These are phyloP conservation scores for Backusella circina DNA, from an alignment of 192 early-diverging fungal species.

Conservation along the genomic window DNA sequence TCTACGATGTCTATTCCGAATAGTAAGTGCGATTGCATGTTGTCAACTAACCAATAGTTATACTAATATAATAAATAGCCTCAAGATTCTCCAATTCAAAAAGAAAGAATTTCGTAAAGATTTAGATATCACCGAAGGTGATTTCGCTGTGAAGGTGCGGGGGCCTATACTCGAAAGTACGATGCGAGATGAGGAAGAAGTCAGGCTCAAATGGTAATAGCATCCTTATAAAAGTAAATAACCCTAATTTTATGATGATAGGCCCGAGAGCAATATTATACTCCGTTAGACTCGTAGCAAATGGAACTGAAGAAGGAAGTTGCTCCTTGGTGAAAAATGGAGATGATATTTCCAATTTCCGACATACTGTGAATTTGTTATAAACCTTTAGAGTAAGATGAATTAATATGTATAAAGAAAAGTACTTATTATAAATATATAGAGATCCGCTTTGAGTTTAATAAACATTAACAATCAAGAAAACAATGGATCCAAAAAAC, in stretches of 20 bases:
- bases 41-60: background rate
- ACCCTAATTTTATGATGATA: background rate
- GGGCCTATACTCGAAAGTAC: background rate
- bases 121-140: conserved; percentile 3
- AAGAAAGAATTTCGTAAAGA: background rate
- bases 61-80: background rate
- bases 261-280: background rate
- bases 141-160: conserved; percentile 2
- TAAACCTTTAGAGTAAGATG: too few species aligned
- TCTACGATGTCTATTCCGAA: conserved; percentile 1
- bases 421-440: too few species aligned
- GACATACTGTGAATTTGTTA: too few species aligned
- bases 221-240: background rate
- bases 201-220: background rate
- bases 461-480: too few species aligned
- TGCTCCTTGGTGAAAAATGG: background rate
- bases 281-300: background rate
- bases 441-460: too few species aligned
- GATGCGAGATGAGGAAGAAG: conserved; percentile 2
- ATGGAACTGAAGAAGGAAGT: background rate
- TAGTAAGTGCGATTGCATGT: background rate
- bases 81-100: background rate
- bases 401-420: too few species aligned
- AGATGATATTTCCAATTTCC: too few species aligned
- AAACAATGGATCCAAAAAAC: background rate